phyloP scores from a whole-genome alignment of 164 flowering plant genomes.

The Piper longum region DNA sequence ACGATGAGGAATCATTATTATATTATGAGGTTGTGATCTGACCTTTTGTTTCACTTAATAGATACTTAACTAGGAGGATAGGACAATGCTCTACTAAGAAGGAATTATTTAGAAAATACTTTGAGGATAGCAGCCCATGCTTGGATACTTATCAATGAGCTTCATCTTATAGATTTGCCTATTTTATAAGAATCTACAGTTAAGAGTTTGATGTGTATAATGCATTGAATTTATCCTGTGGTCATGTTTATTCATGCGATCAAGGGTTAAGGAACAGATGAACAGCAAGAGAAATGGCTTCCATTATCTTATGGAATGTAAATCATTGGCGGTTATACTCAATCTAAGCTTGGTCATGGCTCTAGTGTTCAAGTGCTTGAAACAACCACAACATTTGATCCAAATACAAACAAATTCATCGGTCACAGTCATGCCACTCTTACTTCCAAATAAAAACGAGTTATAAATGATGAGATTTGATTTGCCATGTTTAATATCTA shows the following conservation, averaged over 20 bases:
- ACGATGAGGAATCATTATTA: too few relatives aligned
- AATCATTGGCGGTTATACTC: constrained; percentile 97
- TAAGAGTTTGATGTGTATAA: not conserved
- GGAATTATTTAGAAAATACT: constrained; percentile 78
- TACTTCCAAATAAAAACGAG: too few relatives aligned
- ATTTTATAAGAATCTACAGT: not conserved
- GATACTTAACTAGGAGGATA: constrained; percentile 65
- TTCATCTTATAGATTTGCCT: constrained; percentile 57
- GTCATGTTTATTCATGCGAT: constrained; percentile 93
- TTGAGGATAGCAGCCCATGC: constrained; percentile 76
- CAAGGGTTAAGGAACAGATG: constrained; percentile 92
- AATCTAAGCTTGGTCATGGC: constrained; percentile 99
- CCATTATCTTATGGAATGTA: constrained; percentile 91
- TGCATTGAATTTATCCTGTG: constrained; percentile 12
- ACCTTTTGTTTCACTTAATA: constrained; percentile 5
- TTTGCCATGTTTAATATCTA: not conserved
- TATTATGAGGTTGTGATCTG: too few relatives aligned
- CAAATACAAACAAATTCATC: constrained; percentile 70
- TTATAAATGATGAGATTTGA: constrained; percentile 31
- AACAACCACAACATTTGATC: constrained; percentile 94
- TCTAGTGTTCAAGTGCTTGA: constrained; percentile 99
- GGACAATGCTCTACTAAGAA: constrained; percentile 50
- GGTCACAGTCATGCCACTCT: constrained; percentile 71
- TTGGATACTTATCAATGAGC: constrained; percentile 75
- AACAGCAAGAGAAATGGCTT: constrained; percentile 90